These are phyloP conservation scores for Colletotrichum sojae DNA, from an alignment of 2,329 filamentous ascomycete species.

Conservation along the genomic window DNA sequence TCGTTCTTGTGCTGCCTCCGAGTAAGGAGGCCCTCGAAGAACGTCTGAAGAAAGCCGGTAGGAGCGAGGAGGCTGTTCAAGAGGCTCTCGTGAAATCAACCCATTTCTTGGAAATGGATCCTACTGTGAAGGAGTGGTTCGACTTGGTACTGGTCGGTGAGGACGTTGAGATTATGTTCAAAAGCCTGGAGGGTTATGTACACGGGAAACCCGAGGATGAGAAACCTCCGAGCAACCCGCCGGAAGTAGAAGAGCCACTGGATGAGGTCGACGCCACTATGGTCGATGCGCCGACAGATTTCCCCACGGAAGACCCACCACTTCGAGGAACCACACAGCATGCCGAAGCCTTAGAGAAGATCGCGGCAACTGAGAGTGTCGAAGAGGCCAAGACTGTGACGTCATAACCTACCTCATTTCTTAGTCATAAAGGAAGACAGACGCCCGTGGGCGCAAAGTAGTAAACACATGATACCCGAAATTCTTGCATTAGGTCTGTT, in stretches of 20 bases:
- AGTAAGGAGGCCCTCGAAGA: constrained; percentile 44
- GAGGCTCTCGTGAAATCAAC: constrained; percentile 43
- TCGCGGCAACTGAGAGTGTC: not conserved
- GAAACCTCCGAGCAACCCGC: constrained; percentile 11
- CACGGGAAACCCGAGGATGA: constrained; percentile 16
- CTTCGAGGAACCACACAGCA: not conserved
- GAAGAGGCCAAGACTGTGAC: too few relatives aligned
- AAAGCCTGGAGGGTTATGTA: constrained; percentile 32
- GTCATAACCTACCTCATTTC: too few relatives aligned
- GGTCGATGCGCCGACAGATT: constrained; percentile 26
- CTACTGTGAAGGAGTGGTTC: constrained; percentile 28
- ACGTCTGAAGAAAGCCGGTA: constrained; percentile 48
- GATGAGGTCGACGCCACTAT: constrained; percentile 25
- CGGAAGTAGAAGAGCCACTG: not conserved
- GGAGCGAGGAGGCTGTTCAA: constrained; percentile 44
- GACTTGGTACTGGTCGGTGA: constrained; percentile 40
- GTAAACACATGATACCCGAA: not conserved
- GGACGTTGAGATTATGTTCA: constrained; percentile 36
- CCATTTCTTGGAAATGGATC: constrained; percentile 45
- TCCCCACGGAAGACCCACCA: not conserved
- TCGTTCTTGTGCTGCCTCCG: constrained; percentile 66
- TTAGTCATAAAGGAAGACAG: too few relatives aligned
- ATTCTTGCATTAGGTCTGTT: not conserved
- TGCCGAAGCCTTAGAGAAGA: not conserved
- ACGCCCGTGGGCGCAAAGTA: not conserved